Evolutionary conservation across 768 basidiomycete genomes (phyloP).

Genomic region (Leccinum longicurvipes): DNA sequence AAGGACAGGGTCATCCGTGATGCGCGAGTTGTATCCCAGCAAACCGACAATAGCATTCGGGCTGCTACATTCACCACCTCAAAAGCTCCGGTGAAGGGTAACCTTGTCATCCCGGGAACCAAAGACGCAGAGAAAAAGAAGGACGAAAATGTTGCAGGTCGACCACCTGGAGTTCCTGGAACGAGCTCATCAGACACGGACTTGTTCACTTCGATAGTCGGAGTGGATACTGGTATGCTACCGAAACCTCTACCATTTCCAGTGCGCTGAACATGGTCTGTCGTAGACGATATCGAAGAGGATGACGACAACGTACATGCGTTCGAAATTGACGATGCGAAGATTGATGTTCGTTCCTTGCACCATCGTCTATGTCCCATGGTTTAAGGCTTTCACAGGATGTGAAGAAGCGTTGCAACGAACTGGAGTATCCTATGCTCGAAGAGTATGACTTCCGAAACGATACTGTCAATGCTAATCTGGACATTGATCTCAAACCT

Average conservation of each 20-base stretch:
- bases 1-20: slow-evolving; percentile 85
- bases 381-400: slow-evolving; percentile 48
- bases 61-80: slow-evolving; percentile 73
- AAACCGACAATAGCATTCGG: slow-evolving; percentile 71
- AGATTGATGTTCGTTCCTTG: slow-evolving; percentile 74
- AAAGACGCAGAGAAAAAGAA: slow-evolving; percentile 70
- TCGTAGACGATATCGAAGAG: slow-evolving; percentile 89
- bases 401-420: slow-evolving; percentile 95
- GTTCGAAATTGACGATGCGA: slow-evolving; percentile 91
- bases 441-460: slow-evolving; percentile 99
- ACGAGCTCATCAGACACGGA: slow-evolving; percentile 57
- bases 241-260: neutral
- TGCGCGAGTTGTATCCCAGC: slow-evolving; percentile 70
- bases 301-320: slow-evolving; percentile 97
- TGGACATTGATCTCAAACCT: slow-evolving; percentile 98
- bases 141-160: slow-evolving; percentile 46
- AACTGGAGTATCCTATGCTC: slow-evolving; percentile 95
- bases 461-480: slow-evolving; percentile 91
- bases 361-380: neutral
- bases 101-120: slow-evolving; percentile 83
- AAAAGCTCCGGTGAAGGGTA: slow-evolving; percentile 80
- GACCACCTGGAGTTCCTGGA: slow-evolving; percentile 28
- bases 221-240: slow-evolving; percentile 77
- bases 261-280: neutral
- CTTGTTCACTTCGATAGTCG: slow-evolving; percentile 93